These are phyloP conservation scores for Purpureocillium takamizusanense DNA, from an alignment of 2,329 filamentous ascomycete species.

Conservation along the genomic window DNA sequence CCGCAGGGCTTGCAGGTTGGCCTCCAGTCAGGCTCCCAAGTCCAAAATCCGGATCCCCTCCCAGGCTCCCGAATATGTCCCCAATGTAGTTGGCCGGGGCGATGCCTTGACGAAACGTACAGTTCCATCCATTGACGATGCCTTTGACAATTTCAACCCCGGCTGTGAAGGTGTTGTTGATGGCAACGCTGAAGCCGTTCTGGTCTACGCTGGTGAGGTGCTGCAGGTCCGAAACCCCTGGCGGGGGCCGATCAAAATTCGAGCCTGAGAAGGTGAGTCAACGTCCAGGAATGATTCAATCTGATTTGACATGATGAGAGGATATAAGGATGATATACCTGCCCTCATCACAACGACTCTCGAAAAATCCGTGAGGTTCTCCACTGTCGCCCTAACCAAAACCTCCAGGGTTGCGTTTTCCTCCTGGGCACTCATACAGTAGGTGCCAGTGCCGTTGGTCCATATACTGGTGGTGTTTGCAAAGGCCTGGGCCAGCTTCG, in stretches of 20 bases:
- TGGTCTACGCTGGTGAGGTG: constrained; percentile 53
- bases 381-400: constrained; percentile 48
- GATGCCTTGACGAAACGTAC: constrained; percentile 48
- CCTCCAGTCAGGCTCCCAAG: constrained; percentile 37
- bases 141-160: constrained; percentile 57
- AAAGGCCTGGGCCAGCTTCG: constrained; percentile 51
- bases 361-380: constrained; percentile 53
- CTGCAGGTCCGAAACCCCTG: constrained; percentile 42
- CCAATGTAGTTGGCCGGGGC: constrained; percentile 56
- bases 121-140: constrained; percentile 52
- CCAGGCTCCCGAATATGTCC: constrained; percentile 61
- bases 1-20: constrained; percentile 16
- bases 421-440: constrained; percentile 66
- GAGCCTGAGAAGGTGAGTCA: constrained; percentile 30
- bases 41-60: constrained; percentile 58
- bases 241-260: constrained; percentile 63
- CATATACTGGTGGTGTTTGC: constrained; percentile 53
- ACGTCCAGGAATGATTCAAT: neutral
- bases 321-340: constrained; percentile 23
- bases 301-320: too few species aligned
- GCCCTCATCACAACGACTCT: constrained; percentile 61
- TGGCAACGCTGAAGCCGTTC: constrained; percentile 53
- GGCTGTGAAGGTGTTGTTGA: constrained; percentile 58
- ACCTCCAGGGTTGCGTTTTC: constrained; percentile 62
- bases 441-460: constrained; percentile 59